A percentile compares a stretch with the other conserved stretches of the same genome.
These are phyloP conservation scores for Ensete ventricosum DNA, from an alignment of 176 grass and related monocot genomes.

Conservation along the genomic window DNA sequence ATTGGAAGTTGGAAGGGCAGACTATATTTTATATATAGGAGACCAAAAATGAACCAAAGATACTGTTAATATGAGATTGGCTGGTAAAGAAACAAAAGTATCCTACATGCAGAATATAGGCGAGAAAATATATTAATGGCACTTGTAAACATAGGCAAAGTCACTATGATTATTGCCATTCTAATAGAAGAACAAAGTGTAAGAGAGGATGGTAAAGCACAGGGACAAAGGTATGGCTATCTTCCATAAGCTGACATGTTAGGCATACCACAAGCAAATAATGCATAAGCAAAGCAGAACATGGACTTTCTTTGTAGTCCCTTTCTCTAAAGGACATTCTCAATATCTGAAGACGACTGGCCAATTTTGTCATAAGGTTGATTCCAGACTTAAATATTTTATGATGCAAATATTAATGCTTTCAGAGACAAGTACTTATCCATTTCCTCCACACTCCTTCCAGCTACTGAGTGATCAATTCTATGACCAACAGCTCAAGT, in stretches of 20 bases:
- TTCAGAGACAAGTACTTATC: background rate
- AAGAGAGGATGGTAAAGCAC: background rate
- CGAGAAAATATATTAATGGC: background rate
- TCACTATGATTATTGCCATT: background rate
- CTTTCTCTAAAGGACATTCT: background rate
- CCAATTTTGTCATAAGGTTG: background rate
- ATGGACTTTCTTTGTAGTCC: background rate
- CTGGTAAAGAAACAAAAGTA: background rate
- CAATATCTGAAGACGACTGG: background rate
- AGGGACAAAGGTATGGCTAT: background rate
- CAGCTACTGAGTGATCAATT: background rate
- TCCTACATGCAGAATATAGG: background rate
- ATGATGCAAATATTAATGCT: background rate
- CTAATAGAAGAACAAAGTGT: background rate
- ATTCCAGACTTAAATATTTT: background rate
- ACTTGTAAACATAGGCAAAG: background rate
- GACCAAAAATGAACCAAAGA: background rate
- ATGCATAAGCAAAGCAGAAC: background rate
- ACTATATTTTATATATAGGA: background rate
- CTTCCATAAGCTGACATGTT: background rate
- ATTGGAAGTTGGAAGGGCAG: background rate
- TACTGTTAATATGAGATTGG: background rate
- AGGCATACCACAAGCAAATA: background rate
- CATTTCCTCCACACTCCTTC: background rate
- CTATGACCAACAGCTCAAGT: background rate